phyloP scores from a whole-genome alignment of 352 stramenopile genomes.

The Phytophthora palmivora region DNA sequence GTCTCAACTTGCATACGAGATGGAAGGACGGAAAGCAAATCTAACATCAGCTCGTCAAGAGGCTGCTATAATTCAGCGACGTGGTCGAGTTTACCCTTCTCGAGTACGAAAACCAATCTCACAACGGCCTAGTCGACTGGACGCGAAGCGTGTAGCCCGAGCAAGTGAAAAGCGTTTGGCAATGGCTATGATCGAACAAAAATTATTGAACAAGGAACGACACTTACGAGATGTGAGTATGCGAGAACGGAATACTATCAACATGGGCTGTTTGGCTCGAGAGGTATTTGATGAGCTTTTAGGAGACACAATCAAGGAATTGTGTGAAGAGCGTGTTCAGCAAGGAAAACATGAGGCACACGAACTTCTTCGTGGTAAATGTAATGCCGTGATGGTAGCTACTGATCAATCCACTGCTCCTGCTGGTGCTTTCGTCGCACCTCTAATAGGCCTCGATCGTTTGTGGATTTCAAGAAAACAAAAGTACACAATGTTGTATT shows the following conservation, averaged over 20 bases:
- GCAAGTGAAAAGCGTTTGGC: slow-evolving; percentile 71
- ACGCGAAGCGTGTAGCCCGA: slow-evolving; percentile 56
- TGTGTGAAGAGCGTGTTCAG: slow-evolving; percentile 37
- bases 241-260: slow-evolving; percentile 41
- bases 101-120: slow-evolving; percentile 27
- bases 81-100: slow-evolving; percentile 44
- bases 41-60: slow-evolving; percentile 40
- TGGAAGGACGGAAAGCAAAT: slow-evolving; percentile 26
- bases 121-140: slow-evolving; percentile 41
- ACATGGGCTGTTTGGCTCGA: slow-evolving; percentile 18
- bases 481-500: slow-evolving; percentile 40
- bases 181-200: slow-evolving; percentile 63
- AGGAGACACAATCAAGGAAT: slow-evolving; percentile 20
- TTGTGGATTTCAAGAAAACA: slow-evolving; percentile 53
- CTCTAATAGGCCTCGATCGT: slow-evolving; percentile 41
- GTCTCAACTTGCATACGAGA: slow-evolving; percentile 62
- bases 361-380: slow-evolving; percentile 22
- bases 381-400: slow-evolving; percentile 16
- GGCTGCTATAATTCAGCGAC: slow-evolving; percentile 39
- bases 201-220: slow-evolving; percentile 43
- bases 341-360: slow-evolving; percentile 26
- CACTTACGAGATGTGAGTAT: slow-evolving; percentile 30
- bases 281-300: slow-evolving; percentile 41
- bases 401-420: slow-evolving; percentile 4
- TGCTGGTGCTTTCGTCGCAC: slow-evolving; percentile 5